Evolutionary conservation across 345 rosid genomes (phyloP).

Genomic region (Erysimum cheiranthoides): DNA sequence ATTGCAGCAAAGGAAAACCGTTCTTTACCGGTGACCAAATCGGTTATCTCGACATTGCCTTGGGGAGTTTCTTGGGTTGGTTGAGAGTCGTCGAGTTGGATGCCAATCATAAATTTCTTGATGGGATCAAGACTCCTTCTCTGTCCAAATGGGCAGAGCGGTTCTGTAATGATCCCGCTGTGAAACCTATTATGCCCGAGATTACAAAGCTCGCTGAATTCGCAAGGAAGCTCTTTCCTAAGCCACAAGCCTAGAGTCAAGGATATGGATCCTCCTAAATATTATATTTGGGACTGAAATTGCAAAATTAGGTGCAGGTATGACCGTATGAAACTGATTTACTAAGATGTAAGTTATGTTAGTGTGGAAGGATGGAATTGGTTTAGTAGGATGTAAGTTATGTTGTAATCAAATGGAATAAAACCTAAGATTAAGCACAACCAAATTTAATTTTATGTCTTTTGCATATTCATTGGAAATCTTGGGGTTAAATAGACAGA

Average conservation of each 20-base stretch:
- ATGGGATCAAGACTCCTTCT: conserved; percentile 57
- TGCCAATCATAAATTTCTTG: conserved; percentile 49
- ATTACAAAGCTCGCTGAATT: conserved; percentile 72
- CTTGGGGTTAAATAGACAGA: background rate
- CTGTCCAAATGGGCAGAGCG: conserved; percentile 64
- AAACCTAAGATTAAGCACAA: background rate
- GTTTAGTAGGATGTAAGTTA: background rate
- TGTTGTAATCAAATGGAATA: background rate
- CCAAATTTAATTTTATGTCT: background rate
- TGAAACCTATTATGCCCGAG: conserved; percentile 71
- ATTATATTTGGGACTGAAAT: background rate
- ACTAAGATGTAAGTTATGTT: background rate
- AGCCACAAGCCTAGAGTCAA: background rate
- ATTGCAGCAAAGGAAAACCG: conserved; percentile 63
- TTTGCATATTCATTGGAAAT: background rate
- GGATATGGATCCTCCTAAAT: background rate
- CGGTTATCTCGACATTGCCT: conserved; percentile 71
- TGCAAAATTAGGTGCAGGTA: background rate
- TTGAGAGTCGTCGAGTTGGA: conserved; percentile 53
- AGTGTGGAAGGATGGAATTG: background rate
- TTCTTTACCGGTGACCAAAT: conserved; percentile 76
- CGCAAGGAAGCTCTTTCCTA: conserved; percentile 51
- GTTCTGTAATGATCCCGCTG: conserved; percentile 65
- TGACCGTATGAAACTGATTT: background rate
- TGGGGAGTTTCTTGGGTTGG: conserved; percentile 76